Percentiles rank a stretch among this genome's conserved stretches.
These are phyloP conservation scores for Geum urbanum DNA, from an alignment of 306 rosid genomes.

Conservation along the genomic window DNA sequence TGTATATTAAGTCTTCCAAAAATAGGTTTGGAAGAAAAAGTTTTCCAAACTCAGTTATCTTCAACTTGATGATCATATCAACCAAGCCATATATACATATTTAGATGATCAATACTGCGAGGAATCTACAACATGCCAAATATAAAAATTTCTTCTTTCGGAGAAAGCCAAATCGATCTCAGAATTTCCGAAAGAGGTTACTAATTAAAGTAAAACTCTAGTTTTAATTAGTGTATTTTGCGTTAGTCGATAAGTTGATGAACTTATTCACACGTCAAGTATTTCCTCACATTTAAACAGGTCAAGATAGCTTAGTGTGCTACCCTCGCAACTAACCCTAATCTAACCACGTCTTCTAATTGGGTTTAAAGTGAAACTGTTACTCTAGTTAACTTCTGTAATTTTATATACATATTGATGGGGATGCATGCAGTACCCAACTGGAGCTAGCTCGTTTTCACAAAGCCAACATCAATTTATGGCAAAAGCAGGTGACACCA, in stretches of 20 bases:
- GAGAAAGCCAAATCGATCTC: too few relatives aligned
- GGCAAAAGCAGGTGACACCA: constrained; percentile 23
- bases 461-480: constrained; percentile 38
- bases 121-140: too few relatives aligned
- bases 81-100: not conserved
- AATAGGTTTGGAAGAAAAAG: not conserved
- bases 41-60: not conserved
- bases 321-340: not conserved
- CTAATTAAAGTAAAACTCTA: not conserved
- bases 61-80: not conserved
- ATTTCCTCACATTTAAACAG: not conserved
- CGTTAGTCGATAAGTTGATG: not conserved
- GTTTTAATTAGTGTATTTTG: not conserved
- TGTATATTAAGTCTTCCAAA: not conserved
- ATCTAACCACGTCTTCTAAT: not conserved
- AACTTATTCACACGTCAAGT: not conserved
- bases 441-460: constrained; percentile 3
- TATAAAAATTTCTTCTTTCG: too few relatives aligned
- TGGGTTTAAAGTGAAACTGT: not conserved
- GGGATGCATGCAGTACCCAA: not conserved
- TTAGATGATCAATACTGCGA: not conserved
- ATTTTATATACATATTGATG: not conserved
- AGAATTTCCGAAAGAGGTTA: not conserved
- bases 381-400: not conserved
- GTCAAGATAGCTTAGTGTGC: not conserved